Evolutionary conservation across 1,284 basidiomycete species (phyloP).

Genomic region (Moniliophthora roreri): DNA sequence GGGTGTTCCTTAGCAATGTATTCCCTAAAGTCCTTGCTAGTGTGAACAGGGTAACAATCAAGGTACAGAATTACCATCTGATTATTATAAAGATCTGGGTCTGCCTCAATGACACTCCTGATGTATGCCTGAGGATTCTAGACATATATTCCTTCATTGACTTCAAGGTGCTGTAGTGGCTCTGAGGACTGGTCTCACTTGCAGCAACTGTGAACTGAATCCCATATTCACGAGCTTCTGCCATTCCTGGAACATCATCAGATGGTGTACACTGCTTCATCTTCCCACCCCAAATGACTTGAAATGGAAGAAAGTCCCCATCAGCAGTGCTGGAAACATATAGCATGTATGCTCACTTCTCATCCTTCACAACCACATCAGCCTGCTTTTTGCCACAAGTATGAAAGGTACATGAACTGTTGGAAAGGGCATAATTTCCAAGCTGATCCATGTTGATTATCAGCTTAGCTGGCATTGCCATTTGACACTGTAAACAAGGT

Average conservation of each 20-base stretch:
- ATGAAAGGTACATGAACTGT: slow-evolving; percentile 20
- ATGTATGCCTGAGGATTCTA: slow-evolving; percentile 18
- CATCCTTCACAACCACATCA: slow-evolving; percentile 24
- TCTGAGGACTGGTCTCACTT: slow-evolving; percentile 12
- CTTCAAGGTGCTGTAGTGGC: slow-evolving; percentile 19
- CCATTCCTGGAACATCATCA: slow-evolving; percentile 14
- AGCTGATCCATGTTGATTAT: slow-evolving; percentile 20
- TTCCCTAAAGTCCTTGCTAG: slow-evolving; percentile 18
- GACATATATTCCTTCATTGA: slow-evolving; percentile 20
- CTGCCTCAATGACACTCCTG: slow-evolving; percentile 7
- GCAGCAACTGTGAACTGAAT: slow-evolving; percentile 21
- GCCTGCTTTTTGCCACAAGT: slow-evolving; percentile 25
- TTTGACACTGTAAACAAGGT: neutral
- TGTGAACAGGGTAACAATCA: slow-evolving; percentile 28
- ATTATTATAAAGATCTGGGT: slow-evolving; percentile 11
- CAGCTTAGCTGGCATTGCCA: neutral
- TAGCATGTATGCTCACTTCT: slow-evolving; percentile 30
- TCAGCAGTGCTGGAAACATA: slow-evolving; percentile 22
- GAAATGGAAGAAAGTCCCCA: slow-evolving; percentile 29
- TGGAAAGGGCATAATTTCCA: slow-evolving; percentile 20
- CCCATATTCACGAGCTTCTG: slow-evolving; percentile 14
- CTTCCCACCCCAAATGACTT: slow-evolving; percentile 27
- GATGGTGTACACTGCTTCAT: slow-evolving; percentile 19
- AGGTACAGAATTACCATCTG: slow-evolving; percentile 23
- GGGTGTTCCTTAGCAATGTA: slow-evolving; percentile 17